Base-by-base conservation (phyloP, 306 rosid species). In the Macrotyloma uniflorum region DNA sequence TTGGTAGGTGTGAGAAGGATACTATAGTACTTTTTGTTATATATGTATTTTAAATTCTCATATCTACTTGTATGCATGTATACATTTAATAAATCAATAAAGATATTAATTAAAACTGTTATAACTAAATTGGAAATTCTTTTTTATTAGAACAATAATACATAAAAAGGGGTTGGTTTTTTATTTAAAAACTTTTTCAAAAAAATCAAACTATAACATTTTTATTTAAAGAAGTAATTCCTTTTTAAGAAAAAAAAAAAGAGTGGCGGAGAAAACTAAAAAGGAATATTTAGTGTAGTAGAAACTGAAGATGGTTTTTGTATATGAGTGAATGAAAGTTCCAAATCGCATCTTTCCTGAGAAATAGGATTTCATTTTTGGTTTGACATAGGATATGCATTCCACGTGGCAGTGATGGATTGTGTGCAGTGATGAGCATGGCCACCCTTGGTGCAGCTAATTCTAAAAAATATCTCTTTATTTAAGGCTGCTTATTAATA, bases 351-450 rank as follows among this genome's bases (percentile, higher is more conserved):
- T 43, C 1, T 74, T 67, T 46, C 47, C 42, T 24, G 8, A 19
- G 8, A 45, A 33, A 54, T 30, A 11, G 32, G 78, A 70, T 72
- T 77, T 78, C 61, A 38, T 20, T 8, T 75, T 35, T 40, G 63
- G 40, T 23, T 49, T 32, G 10, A 26, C 51, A 51, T 32, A 35
- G 40, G 61, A 72, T 35, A 35, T 30, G 28, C 5, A 51, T 4
- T 35, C 75, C 87, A 80, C 76, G 78, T 80, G 85, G 85, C 87
- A 72, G 33, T 19, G 6, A 40, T 24, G 46, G 65, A 54, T 19
- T 47, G 55, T 43, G 8, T 38, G 54, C 5, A 23, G 64, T 11
- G 43, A 65, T 26, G 26, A 70, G 45, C 61, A 47, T 36, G 53
- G 62, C 38, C 45, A 69, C 18, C 49, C 24, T 53, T 40, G 46